A percentile compares a stretch with the other conserved stretches of the same genome.
phyloP scores from a whole-genome alignment of 805 yeast genomes.

The Kodamaea neixiangensis region DNA sequence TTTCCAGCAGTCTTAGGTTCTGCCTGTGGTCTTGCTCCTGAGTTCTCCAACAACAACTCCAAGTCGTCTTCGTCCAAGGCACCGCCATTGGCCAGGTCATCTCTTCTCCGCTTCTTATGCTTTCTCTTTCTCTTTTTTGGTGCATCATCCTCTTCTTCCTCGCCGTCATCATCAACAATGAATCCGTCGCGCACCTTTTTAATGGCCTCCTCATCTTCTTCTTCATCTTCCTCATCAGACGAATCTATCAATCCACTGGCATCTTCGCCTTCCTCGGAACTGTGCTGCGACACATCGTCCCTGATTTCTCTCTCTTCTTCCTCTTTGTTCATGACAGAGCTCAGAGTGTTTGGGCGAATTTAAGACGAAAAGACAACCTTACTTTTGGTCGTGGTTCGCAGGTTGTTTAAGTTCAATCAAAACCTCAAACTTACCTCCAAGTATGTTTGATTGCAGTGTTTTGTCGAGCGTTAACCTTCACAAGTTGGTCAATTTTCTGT shows the following conservation, averaged over 20 bases:
- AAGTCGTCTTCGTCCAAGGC: constrained; percentile 93
- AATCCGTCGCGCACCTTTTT: constrained; percentile 85
- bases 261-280: constrained; percentile 26
- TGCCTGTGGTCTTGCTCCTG: constrained; percentile 61
- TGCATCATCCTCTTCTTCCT: constrained; percentile 44
- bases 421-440: neutral
- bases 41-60: constrained; percentile 86
- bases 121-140: constrained; percentile 27
- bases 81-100: constrained; percentile 50
- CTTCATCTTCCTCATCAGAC: constrained; percentile 90
- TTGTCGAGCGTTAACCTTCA: neutral
- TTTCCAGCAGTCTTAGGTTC: constrained; percentile 40
- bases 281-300: constrained; percentile 26
- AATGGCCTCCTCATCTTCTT: constrained; percentile 83
- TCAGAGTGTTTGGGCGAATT: neutral
- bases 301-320: constrained; percentile 41
- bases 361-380: neutral
- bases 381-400: neutral
- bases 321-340: constrained; percentile 32
- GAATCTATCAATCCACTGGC: constrained; percentile 50
- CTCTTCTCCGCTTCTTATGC: constrained; percentile 43
- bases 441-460: neutral
- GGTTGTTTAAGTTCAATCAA: neutral
- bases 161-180: constrained; percentile 84
- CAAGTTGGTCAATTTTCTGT: constrained; percentile 5